phyloP scores from a whole-genome alignment of 2,329 filamentous ascomycete genomes.

The Trichoderma aggressivum region DNA sequence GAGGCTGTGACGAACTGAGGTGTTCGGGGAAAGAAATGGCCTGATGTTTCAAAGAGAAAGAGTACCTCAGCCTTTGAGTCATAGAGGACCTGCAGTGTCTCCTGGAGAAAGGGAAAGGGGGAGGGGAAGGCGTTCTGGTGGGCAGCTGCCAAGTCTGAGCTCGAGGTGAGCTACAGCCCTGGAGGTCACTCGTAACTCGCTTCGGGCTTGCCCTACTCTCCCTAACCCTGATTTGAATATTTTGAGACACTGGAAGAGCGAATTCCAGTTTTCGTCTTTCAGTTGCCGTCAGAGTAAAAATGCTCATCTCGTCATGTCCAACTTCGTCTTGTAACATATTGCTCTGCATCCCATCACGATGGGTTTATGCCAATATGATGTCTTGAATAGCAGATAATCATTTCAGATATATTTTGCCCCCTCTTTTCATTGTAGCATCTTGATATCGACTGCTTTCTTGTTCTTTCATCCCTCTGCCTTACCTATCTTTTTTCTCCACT shows the following conservation, averaged over 20 bases:
- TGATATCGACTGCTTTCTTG: rapidly evolving
- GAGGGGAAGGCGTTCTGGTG: not conserved
- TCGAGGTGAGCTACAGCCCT: not conserved
- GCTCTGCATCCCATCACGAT: not conserved
- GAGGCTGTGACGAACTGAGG: not conserved
- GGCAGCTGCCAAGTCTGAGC: not conserved
- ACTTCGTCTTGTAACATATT: not conserved
- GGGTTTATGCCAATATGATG: not conserved
- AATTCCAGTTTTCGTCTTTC: not conserved
- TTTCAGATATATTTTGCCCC: not conserved
- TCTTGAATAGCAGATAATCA: not conserved
- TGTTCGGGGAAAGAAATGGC: not conserved
- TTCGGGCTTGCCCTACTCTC: not conserved
- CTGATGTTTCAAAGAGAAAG: not conserved
- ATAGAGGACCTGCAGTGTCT: not conserved
- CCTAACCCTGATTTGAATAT: not conserved
- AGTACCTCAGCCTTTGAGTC: not conserved
- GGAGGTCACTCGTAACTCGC: not conserved
- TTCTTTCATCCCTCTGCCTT: not conserved
- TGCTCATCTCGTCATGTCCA: not conserved
- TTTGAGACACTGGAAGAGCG: not conserved
- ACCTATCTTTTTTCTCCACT: no score
- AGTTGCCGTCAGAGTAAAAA: not conserved
- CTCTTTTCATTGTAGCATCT: not conserved
- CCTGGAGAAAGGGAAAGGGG: not conserved